Conservation (phyloP, 139 green algal species). For the Yamagishiella unicocca region DNA sequence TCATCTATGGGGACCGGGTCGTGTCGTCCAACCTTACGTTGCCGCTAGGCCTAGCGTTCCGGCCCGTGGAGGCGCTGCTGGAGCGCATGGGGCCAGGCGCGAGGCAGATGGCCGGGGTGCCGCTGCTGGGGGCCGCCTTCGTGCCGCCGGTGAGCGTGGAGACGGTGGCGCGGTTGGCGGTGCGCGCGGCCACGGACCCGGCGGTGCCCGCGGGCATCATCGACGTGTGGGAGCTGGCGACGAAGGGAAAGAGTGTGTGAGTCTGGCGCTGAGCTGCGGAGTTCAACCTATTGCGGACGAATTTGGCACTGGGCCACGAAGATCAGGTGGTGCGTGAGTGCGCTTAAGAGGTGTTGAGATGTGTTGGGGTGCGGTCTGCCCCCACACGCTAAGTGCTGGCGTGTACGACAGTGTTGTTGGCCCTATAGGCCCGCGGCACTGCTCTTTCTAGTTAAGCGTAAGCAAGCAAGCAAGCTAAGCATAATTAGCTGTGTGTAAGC, state of each 20-base stretch:
- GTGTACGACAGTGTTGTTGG: no score
- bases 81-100: background rate
- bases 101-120: slow-evolving; percentile 70
- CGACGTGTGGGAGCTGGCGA: slow-evolving; percentile 78
- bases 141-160: slow-evolving; percentile 81
- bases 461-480: no score
- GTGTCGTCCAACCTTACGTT: slow-evolving; percentile 65
- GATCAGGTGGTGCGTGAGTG: no score
- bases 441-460: no score
- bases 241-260: slow-evolving; percentile 62
- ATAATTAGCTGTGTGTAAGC: no score
- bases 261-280: no score
- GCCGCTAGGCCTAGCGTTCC: slow-evolving; percentile 72
- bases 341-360: no score
- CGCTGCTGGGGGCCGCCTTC: slow-evolving; percentile 77
- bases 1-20: slow-evolving; percentile 85
- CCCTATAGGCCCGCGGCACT: no score
- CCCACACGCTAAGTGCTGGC: no score
- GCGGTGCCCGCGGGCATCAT: slow-evolving; percentile 77
- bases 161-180: slow-evolving; percentile 82
- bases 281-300: no score
- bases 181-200: slow-evolving; percentile 81
- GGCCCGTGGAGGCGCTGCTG: slow-evolving; percentile 73
- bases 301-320: no score
- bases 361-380: no score